Conservation (phyloP, 1,284 basidiomycete species). For the Pascua sp. region DNA sequence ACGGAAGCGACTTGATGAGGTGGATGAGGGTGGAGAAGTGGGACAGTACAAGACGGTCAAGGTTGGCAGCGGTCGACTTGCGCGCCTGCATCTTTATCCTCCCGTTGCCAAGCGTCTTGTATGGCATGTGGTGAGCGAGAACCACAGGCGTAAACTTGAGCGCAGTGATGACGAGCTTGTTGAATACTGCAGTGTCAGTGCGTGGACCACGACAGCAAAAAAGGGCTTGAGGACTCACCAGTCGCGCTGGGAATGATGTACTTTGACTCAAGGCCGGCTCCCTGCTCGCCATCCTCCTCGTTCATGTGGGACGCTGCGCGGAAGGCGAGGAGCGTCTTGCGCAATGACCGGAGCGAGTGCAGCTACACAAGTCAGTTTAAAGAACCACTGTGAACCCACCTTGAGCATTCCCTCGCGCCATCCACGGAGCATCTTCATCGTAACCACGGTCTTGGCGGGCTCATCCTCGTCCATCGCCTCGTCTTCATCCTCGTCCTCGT, state of each 20-base stretch:
- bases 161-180: slow-evolving; percentile 82
- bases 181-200: slow-evolving; percentile 71
- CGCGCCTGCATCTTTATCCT: slow-evolving; percentile 58
- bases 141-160: slow-evolving; percentile 89
- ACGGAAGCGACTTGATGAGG: slow-evolving; percentile 71
- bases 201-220: too few species aligned
- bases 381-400: slow-evolving; percentile 50
- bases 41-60: slow-evolving; percentile 86
- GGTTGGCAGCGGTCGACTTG: slow-evolving; percentile 57
- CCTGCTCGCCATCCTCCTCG: slow-evolving; percentile 66
- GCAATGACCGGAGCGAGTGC: slow-evolving; percentile 76
- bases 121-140: slow-evolving; percentile 80
- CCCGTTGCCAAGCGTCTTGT: slow-evolving; percentile 74
- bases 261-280: slow-evolving; percentile 53
- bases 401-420: slow-evolving; percentile 93
- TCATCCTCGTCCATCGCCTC: slow-evolving; percentile 43
- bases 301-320: slow-evolving; percentile 83
- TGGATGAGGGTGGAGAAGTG: slow-evolving; percentile 83
- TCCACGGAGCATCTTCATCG: slow-evolving; percentile 66
- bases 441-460: slow-evolving; percentile 56
- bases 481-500: slow-evolving; percentile 49
- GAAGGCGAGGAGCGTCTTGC: slow-evolving; percentile 84
- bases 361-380: slow-evolving; percentile 55
- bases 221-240: slow-evolving; percentile 25
- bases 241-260: slow-evolving; percentile 74